Conservation (phyloP, 164 flowering plant genomes). For the Amborella trichopoda region DNA sequence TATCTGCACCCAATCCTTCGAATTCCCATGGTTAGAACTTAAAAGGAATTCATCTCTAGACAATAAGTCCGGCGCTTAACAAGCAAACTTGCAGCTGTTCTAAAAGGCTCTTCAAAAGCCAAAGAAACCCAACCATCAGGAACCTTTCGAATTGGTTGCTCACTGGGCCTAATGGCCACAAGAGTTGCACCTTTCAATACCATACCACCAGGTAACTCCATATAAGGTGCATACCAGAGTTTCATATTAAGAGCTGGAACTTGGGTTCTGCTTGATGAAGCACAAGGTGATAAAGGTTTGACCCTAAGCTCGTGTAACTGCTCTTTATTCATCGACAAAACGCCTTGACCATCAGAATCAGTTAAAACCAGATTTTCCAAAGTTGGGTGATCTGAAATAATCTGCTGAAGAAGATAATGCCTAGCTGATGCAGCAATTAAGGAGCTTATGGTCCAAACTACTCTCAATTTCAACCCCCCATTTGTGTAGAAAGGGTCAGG, state of each 20-base stretch:
- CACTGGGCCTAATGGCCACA: constrained; percentile 48
- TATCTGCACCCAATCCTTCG: too few species aligned
- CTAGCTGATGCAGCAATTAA: constrained; percentile 81
- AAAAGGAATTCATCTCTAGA: constrained; percentile 1
- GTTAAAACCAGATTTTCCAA: constrained; percentile 61
- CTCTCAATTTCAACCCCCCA: constrained; percentile 76
- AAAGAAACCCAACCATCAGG: background rate
- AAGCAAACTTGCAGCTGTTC: background rate
- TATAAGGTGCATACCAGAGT: constrained; percentile 73
- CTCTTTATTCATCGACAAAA: constrained; percentile 68
- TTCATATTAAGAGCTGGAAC: constrained; percentile 84
- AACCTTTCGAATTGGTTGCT: background rate
- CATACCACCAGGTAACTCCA: constrained; percentile 65
- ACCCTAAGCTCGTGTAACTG: constrained; percentile 83
- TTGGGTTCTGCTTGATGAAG: constrained; percentile 73
- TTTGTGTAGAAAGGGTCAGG: constrained; percentile 90
- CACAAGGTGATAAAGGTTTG: constrained; percentile 76
- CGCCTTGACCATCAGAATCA: constrained; percentile 87
- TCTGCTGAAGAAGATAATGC: constrained; percentile 77
- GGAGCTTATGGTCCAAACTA: constrained; percentile 89
- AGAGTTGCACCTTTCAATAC: constrained; percentile 81
- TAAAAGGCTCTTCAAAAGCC: background rate
- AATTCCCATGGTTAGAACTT: too few species aligned
- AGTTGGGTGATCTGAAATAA: constrained; percentile 68
- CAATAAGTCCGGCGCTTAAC: background rate